Percentiles rank a stretch among this genome's conserved stretches.
Evolutionary conservation across 2,329 filamentous ascomycete genomes (phyloP).

Genomic region (Periconia digitata): DNA sequence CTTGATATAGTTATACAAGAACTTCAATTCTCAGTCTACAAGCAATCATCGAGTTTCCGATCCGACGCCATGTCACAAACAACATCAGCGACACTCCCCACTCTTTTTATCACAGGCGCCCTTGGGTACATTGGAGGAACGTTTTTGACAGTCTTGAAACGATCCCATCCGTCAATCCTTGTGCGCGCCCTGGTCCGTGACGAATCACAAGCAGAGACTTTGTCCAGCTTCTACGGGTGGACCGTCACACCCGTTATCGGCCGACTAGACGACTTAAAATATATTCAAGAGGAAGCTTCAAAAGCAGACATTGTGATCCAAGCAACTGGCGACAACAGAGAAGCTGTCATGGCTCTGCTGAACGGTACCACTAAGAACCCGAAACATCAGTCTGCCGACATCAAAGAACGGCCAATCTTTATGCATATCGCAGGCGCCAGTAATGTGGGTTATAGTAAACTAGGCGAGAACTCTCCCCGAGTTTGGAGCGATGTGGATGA

Average conservation of each 20-base stretch:
- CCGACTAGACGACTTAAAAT: conserved; percentile 33
- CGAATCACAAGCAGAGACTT: not conserved
- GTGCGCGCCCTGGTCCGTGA: conserved; percentile 4
- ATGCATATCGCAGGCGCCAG: conserved; percentile 4
- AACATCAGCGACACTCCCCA: not conserved
- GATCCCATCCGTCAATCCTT: conserved; percentile 7
- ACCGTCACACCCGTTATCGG: conserved; percentile 33
- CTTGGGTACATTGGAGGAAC: conserved; percentile 4
- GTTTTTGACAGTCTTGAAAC: conserved; percentile 4
- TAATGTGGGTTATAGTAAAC: not conserved
- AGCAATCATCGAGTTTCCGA: no score
- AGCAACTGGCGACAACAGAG: conserved; percentile 3
- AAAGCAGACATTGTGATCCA: conserved; percentile 42
- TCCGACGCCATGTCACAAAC: no score
- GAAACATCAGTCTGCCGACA: not conserved
- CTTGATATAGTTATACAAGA: no score
- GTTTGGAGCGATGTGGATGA: conserved; percentile 5
- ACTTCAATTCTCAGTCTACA: no score
- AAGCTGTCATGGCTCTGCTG: conserved; percentile 2
- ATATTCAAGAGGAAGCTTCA: conserved; percentile 32
- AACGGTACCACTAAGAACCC: conserved; percentile 2
- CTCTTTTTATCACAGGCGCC: conserved; percentile 1
- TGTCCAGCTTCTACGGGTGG: conserved; percentile 5
- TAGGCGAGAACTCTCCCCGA: conserved; percentile 3
- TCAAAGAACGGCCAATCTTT: conserved; percentile 2